phyloP scores from a whole-genome alignment of 257 asterid species.

The Fraxinus excelsior region DNA sequence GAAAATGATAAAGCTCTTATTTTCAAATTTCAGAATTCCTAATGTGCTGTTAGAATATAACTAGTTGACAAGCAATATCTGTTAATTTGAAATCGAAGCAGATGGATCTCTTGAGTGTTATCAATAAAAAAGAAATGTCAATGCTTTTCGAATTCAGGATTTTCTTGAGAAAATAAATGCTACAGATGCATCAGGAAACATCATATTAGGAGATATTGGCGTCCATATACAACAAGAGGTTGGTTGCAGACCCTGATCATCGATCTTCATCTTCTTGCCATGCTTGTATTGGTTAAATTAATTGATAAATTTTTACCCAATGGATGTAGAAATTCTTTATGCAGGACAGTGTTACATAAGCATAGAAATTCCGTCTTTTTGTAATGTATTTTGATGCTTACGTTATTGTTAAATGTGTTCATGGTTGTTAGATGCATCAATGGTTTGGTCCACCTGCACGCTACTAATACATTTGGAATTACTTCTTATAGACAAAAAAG shows the following conservation, averaged over 20 bases:
- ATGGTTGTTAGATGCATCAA: no score
- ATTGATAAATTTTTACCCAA: not conserved
- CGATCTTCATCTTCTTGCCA: not conserved
- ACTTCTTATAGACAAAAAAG: constrained; percentile 63
- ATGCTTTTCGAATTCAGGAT: constrained; percentile 47
- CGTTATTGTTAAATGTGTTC: not conserved
- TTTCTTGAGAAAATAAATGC: constrained; percentile 76
- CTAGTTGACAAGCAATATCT: not conserved
- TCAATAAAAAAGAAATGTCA: not conserved
- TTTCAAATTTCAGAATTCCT: not conserved
- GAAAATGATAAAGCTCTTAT: not conserved
- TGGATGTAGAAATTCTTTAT: not conserved
- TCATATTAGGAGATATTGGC: constrained; percentile 83
- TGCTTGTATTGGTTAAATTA: not conserved
- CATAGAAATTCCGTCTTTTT: not conserved
- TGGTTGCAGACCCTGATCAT: constrained; percentile 22
- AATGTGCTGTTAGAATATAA: not conserved
- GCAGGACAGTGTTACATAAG: not conserved
- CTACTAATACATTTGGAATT: constrained; percentile 21
- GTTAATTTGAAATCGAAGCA: not conserved
- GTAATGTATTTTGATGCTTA: not conserved
- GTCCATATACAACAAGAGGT: constrained; percentile 90
- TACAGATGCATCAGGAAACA: constrained; percentile 88
- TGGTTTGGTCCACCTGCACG: not conserved
- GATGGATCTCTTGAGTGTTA: not conserved